phyloP scores from a whole-genome alignment of 192 early-diverging fungal species.

The Ramicandelaber brevisporus region DNA sequence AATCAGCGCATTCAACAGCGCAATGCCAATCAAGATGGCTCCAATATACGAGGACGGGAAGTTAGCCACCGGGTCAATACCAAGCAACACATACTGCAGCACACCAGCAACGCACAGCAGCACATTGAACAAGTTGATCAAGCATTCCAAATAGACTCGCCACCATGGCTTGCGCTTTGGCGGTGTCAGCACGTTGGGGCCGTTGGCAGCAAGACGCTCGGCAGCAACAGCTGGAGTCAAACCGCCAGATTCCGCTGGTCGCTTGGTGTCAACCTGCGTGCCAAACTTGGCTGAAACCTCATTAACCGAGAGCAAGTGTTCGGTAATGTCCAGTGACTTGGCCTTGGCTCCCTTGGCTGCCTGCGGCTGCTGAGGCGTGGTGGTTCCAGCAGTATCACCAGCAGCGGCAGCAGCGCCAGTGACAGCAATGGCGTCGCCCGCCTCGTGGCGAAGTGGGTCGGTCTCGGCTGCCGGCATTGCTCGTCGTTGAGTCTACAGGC shows the following conservation, averaged over 20 bases:
- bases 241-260: slow-evolving; percentile 42
- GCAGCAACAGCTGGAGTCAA: slow-evolving; percentile 31
- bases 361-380: no score
- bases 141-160: slow-evolving; percentile 45
- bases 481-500: no score
- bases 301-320: slow-evolving; percentile 32
- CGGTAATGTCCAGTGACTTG: slow-evolving; percentile 18
- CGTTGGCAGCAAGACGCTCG: slow-evolving; percentile 34
- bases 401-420: no score
- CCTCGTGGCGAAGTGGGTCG: no score
- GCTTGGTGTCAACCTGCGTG: slow-evolving; percentile 22
- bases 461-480: no score
- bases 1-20: slow-evolving; percentile 72
- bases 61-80: slow-evolving; percentile 31
- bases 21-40: slow-evolving; percentile 63
- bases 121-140: slow-evolving; percentile 67
- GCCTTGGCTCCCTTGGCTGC: slow-evolving; percentile 1
- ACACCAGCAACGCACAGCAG: slow-evolving; percentile 64
- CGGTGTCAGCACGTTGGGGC: slow-evolving; percentile 69
- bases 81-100: slow-evolving; percentile 52
- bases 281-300: slow-evolving; percentile 20
- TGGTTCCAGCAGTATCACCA: no score
- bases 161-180: slow-evolving; percentile 57
- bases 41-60: slow-evolving; percentile 57
- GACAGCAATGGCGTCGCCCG: no score